A percentile compares a stretch with the other conserved stretches of the same genome.
phyloP scores from a whole-genome alignment of 345 rosid species.

The Heritiera fomes region DNA sequence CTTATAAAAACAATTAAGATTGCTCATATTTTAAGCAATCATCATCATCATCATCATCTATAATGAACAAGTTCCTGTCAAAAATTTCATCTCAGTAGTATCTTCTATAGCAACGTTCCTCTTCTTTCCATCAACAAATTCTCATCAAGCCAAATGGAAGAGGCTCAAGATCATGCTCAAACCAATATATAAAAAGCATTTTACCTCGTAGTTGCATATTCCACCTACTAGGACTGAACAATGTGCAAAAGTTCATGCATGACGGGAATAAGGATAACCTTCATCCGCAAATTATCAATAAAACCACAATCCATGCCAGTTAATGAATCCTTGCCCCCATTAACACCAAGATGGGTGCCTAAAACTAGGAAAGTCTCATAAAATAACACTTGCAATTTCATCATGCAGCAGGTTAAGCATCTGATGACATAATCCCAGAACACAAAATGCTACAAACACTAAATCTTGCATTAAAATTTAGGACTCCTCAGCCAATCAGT shows the following conservation, averaged over 20 bases:
- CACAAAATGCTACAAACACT: background rate
- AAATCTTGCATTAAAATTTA: background rate
- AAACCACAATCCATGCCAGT: too few species aligned
- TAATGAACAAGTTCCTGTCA: background rate
- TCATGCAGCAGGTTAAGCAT: background rate
- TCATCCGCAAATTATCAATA: background rate
- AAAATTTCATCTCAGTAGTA: background rate
- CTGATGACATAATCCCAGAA: background rate
- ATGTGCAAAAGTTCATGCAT: background rate
- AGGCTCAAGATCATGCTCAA: background rate
- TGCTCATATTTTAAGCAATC: background rate
- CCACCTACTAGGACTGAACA: background rate
- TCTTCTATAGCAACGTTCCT: background rate
- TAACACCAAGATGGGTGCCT: background rate
- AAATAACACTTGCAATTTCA: background rate
- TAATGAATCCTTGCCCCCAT: background rate
- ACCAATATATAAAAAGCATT: background rate
- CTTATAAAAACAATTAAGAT: background rate
- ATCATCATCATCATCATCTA: background rate
- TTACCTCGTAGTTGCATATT: background rate
- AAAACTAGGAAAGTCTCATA: slow-evolving; percentile 1
- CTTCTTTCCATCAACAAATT: background rate
- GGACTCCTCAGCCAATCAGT: background rate
- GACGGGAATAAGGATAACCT: background rate
- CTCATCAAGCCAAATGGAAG: background rate